Evolutionary conservation across 2,329 filamentous ascomycete species (phyloP).

Genomic region (Aspergillus calidoustus): DNA sequence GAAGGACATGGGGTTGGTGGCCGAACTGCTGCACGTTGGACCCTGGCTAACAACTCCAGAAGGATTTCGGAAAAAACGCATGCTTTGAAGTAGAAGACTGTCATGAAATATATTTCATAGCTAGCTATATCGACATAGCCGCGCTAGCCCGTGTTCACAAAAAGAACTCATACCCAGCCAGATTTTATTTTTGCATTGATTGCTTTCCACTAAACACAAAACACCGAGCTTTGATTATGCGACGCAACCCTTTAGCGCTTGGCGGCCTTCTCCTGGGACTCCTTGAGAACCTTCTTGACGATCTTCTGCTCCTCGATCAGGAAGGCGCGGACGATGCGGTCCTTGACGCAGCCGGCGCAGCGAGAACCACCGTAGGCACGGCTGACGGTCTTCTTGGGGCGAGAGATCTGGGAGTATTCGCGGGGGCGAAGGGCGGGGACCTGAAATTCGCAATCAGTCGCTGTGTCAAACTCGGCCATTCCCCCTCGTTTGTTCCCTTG

Average conservation of each 20-base stretch:
- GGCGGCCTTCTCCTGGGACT: conserved; percentile 74
- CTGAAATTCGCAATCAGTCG: conserved; percentile 51
- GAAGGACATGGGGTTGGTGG: neutral
- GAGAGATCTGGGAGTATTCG: conserved; percentile 96
- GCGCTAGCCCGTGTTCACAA: conserved; percentile 41
- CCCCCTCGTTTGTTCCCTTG: neutral
- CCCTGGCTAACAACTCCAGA: neutral
- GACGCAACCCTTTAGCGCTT: conserved; percentile 47
- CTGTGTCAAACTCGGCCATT: neutral
- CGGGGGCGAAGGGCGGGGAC: conserved; percentile 95
- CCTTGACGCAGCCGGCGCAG: conserved; percentile 98
- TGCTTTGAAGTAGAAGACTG: conserved; percentile 9
- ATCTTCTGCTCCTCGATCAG: conserved; percentile 99
- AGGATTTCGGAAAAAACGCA: neutral
- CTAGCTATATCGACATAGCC: conserved; percentile 31
- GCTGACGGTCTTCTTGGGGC: conserved; percentile 99
- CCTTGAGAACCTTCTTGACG: conserved; percentile 99
- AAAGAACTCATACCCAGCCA: conserved; percentile 40
- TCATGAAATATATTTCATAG: conserved; percentile 42
- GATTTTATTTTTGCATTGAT: conserved; percentile 39
- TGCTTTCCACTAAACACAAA: conserved; percentile 41
- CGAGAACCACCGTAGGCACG: conserved; percentile 97
- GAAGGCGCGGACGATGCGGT: conserved; percentile 97
- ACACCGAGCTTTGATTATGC: conserved; percentile 40
- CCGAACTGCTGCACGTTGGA: neutral